Percentiles rank a stretch among this genome's conserved stretches.
Evolutionary conservation across 2,329 filamentous ascomycete genomes (phyloP).

Genomic region (Bipolaris cookei): DNA sequence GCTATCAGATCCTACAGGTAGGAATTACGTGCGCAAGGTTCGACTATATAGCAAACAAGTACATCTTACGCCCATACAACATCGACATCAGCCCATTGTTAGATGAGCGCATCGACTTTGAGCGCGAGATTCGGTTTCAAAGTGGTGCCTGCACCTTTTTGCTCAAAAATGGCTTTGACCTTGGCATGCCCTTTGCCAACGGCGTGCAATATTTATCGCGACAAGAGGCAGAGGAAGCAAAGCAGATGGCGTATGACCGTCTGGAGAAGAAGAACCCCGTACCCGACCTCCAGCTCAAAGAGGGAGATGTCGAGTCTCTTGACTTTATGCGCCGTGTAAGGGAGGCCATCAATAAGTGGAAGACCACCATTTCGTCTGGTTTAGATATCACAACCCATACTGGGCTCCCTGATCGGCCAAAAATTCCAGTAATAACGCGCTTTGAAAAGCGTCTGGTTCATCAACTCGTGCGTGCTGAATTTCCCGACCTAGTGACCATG

Average conservation of each 20-base stretch:
- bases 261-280: slow-evolving; percentile 47
- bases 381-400: slow-evolving; percentile 43
- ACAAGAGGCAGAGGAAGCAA: slow-evolving; percentile 60
- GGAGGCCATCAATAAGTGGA: slow-evolving; percentile 56
- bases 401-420: slow-evolving; percentile 27
- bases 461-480: slow-evolving; percentile 70
- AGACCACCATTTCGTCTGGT: slow-evolving; percentile 24
- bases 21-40: slow-evolving; percentile 71
- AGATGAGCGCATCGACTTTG: slow-evolving; percentile 61
- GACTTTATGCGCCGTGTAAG: slow-evolving; percentile 58
- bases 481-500: slow-evolving; percentile 54
- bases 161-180: slow-evolving; percentile 62
- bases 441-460: slow-evolving; percentile 71
- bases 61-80: slow-evolving; percentile 69
- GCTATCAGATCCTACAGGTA: slow-evolving; percentile 69
- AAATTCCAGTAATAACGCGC: slow-evolving; percentile 37
- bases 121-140: slow-evolving; percentile 66
- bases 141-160: slow-evolving; percentile 68
- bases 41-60: slow-evolving; percentile 56
- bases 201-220: slow-evolving; percentile 69
- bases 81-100: slow-evolving; percentile 66
- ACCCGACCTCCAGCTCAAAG: slow-evolving; percentile 57
- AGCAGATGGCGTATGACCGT: slow-evolving; percentile 53
- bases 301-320: slow-evolving; percentile 59
- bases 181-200: slow-evolving; percentile 61